Evolutionary conservation across 1,284 basidiomycete species (phyloP), one percentile per base, ranked within the genome.

Genomic region (Naganishia liquefaciens): DNA sequence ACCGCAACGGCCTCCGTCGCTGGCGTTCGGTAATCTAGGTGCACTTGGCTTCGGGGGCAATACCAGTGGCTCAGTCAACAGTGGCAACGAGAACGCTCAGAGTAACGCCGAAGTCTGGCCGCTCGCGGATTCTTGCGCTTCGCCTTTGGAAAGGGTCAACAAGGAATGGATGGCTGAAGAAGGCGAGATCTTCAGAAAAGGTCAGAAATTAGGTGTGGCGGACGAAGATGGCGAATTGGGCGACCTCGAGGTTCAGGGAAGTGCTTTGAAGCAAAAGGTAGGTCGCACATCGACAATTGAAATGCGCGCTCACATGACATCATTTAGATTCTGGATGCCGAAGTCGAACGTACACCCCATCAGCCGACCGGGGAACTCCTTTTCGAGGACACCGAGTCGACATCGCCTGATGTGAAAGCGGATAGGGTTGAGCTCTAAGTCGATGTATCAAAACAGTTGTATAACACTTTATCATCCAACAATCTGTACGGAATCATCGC

Each of bases 141-240:
- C 53, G 46, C 75, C 71, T 47, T 72, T 70, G 58, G 76, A 70
- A 53, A 67, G 69, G 58, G 72, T 70, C 61, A 89, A 87, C 44
- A 83, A 84, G 70, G 86, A 82, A 61, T 90, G 89, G 87, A 88
- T 93, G 0, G 88, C 87, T 69, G 91, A 93, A 72, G 91, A 92
- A 72, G 91, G 90, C 1, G 93, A 96, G 77, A 88, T 96, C 37
- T 97, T 97, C 80, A 82, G 93, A 55, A 93, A 93, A 74, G 92
- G 93, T 1, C 87, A 86, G 1, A 82, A 91, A 13, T 81, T 95
- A 11, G 87, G 88, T 0, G 87, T 88, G 5, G 90, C 88, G 68
- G 90, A 91, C 74, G 89, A 92, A 84, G 90, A 77, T 15, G 76
- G 86, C 85, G 69, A 71, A 23, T 71, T 74, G 13, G 77, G 76